phyloP scores from a whole-genome alignment of 2,329 filamentous ascomycete genomes.

The Xylariaceae sp. region DNA sequence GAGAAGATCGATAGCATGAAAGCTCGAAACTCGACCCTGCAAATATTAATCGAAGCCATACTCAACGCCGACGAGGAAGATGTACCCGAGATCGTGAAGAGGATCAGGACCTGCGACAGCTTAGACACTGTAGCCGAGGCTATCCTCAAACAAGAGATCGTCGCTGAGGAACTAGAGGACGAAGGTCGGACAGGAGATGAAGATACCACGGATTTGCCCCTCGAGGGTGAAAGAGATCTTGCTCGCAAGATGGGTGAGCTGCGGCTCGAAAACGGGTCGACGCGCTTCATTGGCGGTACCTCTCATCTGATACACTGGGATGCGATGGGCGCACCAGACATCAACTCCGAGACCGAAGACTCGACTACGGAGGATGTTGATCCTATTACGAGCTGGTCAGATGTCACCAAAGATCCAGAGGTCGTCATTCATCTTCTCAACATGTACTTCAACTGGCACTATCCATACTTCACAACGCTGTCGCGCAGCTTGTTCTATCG shows the following conservation, averaged over 20 bases:
- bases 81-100: constrained; percentile 72
- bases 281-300: constrained; percentile 89
- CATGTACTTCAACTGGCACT: constrained; percentile 99
- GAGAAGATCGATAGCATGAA: constrained; percentile 88
- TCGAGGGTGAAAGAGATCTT: constrained; percentile 69
- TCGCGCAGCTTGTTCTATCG: constrained; percentile 82
- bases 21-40: constrained; percentile 79
- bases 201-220: constrained; percentile 34
- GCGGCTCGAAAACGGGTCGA: constrained; percentile 77
- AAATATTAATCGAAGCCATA: constrained; percentile 90
- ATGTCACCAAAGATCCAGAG: constrained; percentile 72
- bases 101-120: constrained; percentile 81
- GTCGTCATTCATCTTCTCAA: constrained; percentile 84
- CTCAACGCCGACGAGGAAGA: constrained; percentile 87
- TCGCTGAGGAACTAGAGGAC: constrained; percentile 28
- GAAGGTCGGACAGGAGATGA: constrained; percentile 37
- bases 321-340: constrained; percentile 36
- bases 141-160: constrained; percentile 41
- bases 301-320: constrained; percentile 86
- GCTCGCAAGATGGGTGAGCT: constrained; percentile 92
- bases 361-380: constrained; percentile 54
- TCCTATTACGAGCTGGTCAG: constrained; percentile 81
- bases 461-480: constrained; percentile 89
- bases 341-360: constrained; percentile 41
- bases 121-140: constrained; percentile 53